Percentiles rank a stretch among this genome's conserved stretches.
These are phyloP conservation scores for Pseudogymnoascus sp. DNA, from an alignment of 2,329 filamentous ascomycete genomes.

Conservation along the genomic window DNA sequence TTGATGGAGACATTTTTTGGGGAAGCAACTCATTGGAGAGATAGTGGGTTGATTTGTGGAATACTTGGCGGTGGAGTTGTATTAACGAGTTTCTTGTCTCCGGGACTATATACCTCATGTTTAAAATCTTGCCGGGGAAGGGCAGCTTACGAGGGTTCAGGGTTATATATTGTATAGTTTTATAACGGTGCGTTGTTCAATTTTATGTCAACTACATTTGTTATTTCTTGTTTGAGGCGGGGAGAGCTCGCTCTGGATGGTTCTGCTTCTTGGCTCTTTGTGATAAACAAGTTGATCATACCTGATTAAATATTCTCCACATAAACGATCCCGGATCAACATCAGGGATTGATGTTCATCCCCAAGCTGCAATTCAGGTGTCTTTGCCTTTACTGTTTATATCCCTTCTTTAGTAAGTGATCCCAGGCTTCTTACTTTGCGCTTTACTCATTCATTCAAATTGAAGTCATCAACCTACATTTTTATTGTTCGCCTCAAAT, in stretches of 20 bases:
- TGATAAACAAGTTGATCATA: background rate
- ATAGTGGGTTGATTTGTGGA: background rate
- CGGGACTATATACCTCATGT: background rate
- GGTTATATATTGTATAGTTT: background rate
- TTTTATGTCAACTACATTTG: background rate
- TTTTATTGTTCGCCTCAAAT: background rate
- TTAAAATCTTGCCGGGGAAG: background rate
- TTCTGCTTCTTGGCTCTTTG: background rate
- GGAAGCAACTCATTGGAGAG: background rate
- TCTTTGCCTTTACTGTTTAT: background rate
- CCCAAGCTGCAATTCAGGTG: background rate
- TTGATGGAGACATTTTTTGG: background rate
- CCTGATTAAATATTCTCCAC: background rate
- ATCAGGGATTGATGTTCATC: background rate
- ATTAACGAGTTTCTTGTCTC: slow-evolving; percentile 4
- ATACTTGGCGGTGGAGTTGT: background rate
- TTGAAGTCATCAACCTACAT: background rate
- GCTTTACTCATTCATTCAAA: background rate
- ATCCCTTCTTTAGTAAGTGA: background rate
- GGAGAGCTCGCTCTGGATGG: background rate
- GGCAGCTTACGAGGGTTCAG: background rate
- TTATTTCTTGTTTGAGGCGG: no score
- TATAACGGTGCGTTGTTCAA: background rate
- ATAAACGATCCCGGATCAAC: background rate
- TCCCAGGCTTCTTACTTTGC: no score